Evolutionary conservation across 805 yeast genomes (phyloP), one percentile per base, ranked within the genome.

Genomic region (Ogataea philodendri): DNA sequence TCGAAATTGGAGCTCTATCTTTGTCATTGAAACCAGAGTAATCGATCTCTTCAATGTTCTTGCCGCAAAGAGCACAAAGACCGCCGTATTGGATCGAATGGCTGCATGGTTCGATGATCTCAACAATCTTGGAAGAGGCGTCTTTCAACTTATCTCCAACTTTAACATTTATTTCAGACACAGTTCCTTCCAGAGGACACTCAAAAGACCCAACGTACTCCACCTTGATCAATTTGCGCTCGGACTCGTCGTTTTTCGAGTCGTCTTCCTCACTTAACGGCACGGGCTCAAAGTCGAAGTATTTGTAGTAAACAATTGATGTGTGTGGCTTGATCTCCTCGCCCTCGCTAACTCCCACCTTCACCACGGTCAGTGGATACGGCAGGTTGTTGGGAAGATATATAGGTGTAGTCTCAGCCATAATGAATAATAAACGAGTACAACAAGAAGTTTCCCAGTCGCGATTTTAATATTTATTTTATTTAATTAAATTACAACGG

Each of bases 81-180:
- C 97, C 97, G 9, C 95, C 96, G 54, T 82, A 93, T 49, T 93
- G 97, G 17, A 93, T 88, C 1, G 90, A 76, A 60, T 93, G 98
- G 9, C 86, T 71, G 54, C 98, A 93, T 0, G 94, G 87, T 55
- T 94, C 97, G 26, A 66, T 60, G 10, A 90, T 69, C 25, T 67
- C 63, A 18, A 79, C 69, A 9, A 90, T 63, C 3, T 65, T 65
- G 6, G 55, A 51, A 3, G 64, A 65, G 16, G 56, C 38, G 37
- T 74, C 75, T 22, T 68, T 66, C 11, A 90, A 65, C 44, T 74
- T 78, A 48, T 84, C 87, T 25, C 84, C 81, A 1, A 66, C 65
- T 6, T 62, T 57, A 4, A 86, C 69, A 15, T 61, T 51, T 45
- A 88, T 63, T 8, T 61, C 51, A 6, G 65, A 59, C 3, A 93